Base-by-base conservation (phyloP, 1,284 basidiomycete genomes). In the Ceratobasidium sp. region DNA sequence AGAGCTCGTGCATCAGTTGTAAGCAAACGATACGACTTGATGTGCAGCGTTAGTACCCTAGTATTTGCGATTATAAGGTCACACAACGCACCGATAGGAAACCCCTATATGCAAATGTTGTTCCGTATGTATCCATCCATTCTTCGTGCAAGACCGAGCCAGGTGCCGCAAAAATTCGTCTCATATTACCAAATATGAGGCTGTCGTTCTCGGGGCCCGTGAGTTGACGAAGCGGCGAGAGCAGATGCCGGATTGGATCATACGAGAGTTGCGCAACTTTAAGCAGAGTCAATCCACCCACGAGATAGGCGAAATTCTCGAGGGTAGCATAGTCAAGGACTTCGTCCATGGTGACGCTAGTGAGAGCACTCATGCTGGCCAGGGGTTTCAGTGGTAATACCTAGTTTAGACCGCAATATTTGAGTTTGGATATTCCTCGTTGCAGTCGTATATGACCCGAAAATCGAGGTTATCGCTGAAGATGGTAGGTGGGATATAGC, bases 41-140 rank as follows among this genome's bases (percentile, higher is more conserved):
- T n/a, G 27, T 43, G 9, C 7, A 31, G 7, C 31, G 27, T 62
- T 37, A 49, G 9, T 34, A 11, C 14, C n/a, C 14, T 14, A 53
- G 13, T 39, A 22, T 2, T 24, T 37, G 14, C 29, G 13, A 27
- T 3, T 37, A 16, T 13, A 8, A 39, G n/a, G n/a, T 29, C 39
- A 22, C n/a, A n/a, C 11, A 22, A 51, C 76, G 19, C 39, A 76
- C 76, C 24, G 43, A 43, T 6, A 72, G 46, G 34, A 74, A 41
- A 6, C 62, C 51, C 19, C 74, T 41, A 66, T 49, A 74, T 31
- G 27, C 41, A 24, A 76, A 34, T 16, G 59, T 71, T n/a, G 43
- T 49, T 8, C 76, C 76, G 29, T 75, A 74, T 54, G 56, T 16
- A 24, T 46, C 48, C 29, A 63, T 39, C 74, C 76, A 75, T n/a